These are phyloP conservation scores for Penicillium rolfsii DNA, from an alignment of 2,329 filamentous ascomycete species.

Conservation along the genomic window DNA sequence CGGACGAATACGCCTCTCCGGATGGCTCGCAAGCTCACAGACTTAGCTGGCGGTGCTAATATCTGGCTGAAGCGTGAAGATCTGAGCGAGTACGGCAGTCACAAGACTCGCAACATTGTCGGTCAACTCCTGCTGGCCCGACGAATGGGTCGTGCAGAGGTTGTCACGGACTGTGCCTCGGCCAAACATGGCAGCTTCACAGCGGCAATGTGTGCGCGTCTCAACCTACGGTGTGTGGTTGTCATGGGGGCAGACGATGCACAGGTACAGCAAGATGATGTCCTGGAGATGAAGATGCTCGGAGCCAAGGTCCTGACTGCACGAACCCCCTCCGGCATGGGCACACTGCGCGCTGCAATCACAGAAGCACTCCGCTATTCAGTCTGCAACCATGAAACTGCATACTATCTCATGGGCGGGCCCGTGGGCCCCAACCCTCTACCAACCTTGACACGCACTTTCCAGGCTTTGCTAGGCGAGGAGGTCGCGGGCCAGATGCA, in stretches of 20 bases:
- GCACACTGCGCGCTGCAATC: constrained; percentile 31
- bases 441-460: constrained; percentile 31
- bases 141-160: constrained; percentile 29
- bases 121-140: constrained; percentile 29
- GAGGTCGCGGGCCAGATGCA: constrained; percentile 31
- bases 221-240: constrained; percentile 27
- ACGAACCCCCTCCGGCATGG: constrained; percentile 28
- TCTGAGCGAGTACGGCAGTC: constrained; percentile 29
- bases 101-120: constrained; percentile 30
- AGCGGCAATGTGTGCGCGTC: constrained; percentile 28
- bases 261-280: constrained; percentile 24
- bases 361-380: constrained; percentile 33
- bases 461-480: constrained; percentile 31
- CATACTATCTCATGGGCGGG: constrained; percentile 33
- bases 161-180: constrained; percentile 32
- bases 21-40: constrained; percentile 24
- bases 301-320: constrained; percentile 30
- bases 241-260: constrained; percentile 31
- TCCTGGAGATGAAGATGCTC: constrained; percentile 29
- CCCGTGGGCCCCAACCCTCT: constrained; percentile 30
- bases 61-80: constrained; percentile 35
- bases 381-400: constrained; percentile 29
- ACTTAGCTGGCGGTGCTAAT: constrained; percentile 24
- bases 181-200: constrained; percentile 32
- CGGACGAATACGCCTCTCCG: constrained; percentile 25